Base-by-base conservation (phyloP, 2,329 filamentous ascomycete genomes). In the Epichloe gansuensis region DNA sequence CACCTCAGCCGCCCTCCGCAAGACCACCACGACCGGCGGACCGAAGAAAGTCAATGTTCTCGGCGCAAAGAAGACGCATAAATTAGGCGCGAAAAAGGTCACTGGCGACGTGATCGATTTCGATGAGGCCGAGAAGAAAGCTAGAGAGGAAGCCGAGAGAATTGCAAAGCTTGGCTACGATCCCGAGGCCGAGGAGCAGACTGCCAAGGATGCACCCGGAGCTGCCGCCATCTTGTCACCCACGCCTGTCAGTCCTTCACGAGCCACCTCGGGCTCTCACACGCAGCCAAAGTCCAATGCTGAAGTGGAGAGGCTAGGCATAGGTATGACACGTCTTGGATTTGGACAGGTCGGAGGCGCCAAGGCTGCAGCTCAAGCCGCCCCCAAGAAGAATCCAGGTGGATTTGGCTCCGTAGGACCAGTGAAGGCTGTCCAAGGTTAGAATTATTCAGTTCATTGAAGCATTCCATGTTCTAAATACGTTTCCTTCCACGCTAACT, bases 111-210 rank as follows among this genome's bases (percentile, higher is more conserved):
- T 82, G 12, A 90, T 98, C 56, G 91, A 98, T 71, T 98, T 98
- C 63, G 93, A 98, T 58, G 93, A 91, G 67, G 93, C 90, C 3
- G 93, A 98, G 75, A 89, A 87, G 69, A 95, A 94, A 71, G 93
- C 93, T 43, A 95, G 91, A 68, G 93, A 97, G 69, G 93, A 98
- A 69, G 93, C 90, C 3, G 93, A 97, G 68, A 84, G 93, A 59
- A 93, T 96, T 64, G 89, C 85, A 66, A 95, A 95, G 71, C 75
- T 98, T 23, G 93, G 93, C 40, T 98, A 98, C 63, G 89, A 98
- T 61, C 89, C 90, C 1, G 86, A 96, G 57, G 90, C 89, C 21
- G 91, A 95, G 68, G 78, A 78, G 59, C 77, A 67, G 46, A 75
- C 66, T 57, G 68, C 71, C 55, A 67, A 67, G 36, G 60, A 71